Evolutionary conservation across 148 eudicot species (phyloP), one percentile per base, ranked within the genome.

Genomic region (Camellia granthamiana): DNA sequence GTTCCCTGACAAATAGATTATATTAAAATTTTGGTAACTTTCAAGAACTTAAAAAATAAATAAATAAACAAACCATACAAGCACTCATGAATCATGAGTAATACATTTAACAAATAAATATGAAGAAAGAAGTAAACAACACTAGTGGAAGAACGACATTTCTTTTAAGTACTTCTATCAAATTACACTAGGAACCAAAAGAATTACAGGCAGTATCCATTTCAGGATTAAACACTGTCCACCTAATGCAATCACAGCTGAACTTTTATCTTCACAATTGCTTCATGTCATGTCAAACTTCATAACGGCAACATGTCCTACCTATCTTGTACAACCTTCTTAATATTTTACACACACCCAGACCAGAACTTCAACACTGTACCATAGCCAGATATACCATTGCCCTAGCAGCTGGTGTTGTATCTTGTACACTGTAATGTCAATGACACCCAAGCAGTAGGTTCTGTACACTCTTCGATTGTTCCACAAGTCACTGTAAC

Each of bases 1-100:
- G 99, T 96, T 79, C 98, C 99, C 99, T 96, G 90, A 65, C 81
- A 83, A 84, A 19, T 72, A 46, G 49, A 72, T 85, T 52, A 70
- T 44, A 60, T 43, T 61, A 74, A 15, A 68, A 19, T 68, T 64
- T 81, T 73, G 30, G 81, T 77, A 74, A 79, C 77, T 63, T 5
- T 68, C 59, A 55, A 46, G 55, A 52, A 58, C n/a, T 66, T 12
- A 60, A 75, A 60, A 75, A 30, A 30, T 30, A 30, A 30, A 30
- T 30, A 30, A 30, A 30, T 30, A 30, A 30, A 30, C 38, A 30
- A 68, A 54, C 30, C 18, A 10, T 38, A 56, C 14, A 18, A 74
- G 47, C 77, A 16, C 44, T 12, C 54, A 54, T 54, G 46, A 73
- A 30, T 30, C 38, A 30, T 18, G 64, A 21, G 14, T 42, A 74